Evolutionary conservation across 208 protist genomes (phyloP), one percentile per base, ranked within the genome.

Genomic region (Naegleria gruberi): DNA sequence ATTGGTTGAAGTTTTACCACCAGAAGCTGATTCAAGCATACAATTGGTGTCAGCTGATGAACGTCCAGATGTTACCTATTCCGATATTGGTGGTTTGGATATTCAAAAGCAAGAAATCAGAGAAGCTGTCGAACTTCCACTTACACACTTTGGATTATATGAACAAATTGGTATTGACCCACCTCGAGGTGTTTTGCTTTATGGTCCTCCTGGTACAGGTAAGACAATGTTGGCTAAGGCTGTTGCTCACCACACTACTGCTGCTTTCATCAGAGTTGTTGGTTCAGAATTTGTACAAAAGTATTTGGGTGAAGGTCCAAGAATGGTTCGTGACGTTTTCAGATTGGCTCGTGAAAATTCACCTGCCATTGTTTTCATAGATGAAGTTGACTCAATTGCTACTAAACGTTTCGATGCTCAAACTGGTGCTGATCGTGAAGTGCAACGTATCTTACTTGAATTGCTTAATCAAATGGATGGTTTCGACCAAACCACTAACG

Each of bases 221-320:
- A 93, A 87, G 94, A 99, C 98, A 46, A 99, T 99, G 98, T 93
- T 99, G 40, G 98, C 98, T 17, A 99, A 99, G 93, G 99, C 99
- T 30, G 99, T 99, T 23, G 98, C 99, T 34, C 97, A 99, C 91
- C 98, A 99, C 94, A 99, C 98, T 0, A 98, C 97, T 55, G 98
- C 98, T 37, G 93, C 97, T 30, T 99, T 99, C 90, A 99, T 99
- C 91, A 95, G 98, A 83, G 98, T 99, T 40, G 98, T 99, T 40
- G 99, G 98, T 82, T 99, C 97, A 47, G 99, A 99, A 94, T 99
- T 99, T 97, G 99, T 99, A 89, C 99, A 99, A 94, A 99, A 99
- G 94, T 99, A 99, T 93, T 94, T 99, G 10, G 99, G 99, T 82
- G 99, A 99, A 95, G 99, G 99, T 30, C 98, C 99, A 30, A 95